A percentile compares a stretch with the other conserved stretches of the same genome.
phyloP scores from a whole-genome alignment of 1,284 basidiomycete species.

The Erythrobasidium hasegawianum region DNA sequence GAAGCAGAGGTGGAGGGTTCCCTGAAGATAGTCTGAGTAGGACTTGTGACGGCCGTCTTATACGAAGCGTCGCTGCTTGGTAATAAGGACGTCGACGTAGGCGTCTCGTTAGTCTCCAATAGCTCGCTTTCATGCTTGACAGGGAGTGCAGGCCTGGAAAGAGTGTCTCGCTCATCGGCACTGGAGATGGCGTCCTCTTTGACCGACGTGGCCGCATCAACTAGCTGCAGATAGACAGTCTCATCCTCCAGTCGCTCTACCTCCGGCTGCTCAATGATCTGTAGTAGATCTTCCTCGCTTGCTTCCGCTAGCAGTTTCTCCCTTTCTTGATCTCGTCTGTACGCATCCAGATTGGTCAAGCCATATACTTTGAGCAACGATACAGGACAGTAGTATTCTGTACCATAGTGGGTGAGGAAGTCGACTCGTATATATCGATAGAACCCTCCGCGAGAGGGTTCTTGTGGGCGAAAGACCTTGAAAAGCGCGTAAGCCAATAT shows the following conservation, averaged over 20 bases:
- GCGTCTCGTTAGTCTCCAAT: too few relatives aligned
- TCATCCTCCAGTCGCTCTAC: neutral
- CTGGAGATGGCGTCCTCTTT: too few relatives aligned
- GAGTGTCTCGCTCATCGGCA: too few relatives aligned
- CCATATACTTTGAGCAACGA: slow-evolving; percentile 91
- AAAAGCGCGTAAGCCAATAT: neutral
- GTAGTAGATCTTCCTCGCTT: slow-evolving; percentile 43
- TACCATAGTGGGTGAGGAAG: slow-evolving; percentile 91
- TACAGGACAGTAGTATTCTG: slow-evolving; percentile 93
- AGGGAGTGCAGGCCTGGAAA: too few relatives aligned
- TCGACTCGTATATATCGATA: slow-evolving; percentile 92
- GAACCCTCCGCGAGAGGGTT: slow-evolving; percentile 65
- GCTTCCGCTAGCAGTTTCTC: slow-evolving; percentile 54
- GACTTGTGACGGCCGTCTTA: too few relatives aligned
- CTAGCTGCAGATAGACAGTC: slow-evolving; percentile 21
- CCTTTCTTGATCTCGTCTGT: slow-evolving; percentile 56
- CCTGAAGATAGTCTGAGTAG: too few relatives aligned
- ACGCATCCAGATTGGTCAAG: slow-evolving; percentile 92
- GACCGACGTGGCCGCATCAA: slow-evolving; percentile 7
- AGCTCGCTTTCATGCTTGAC: too few relatives aligned
- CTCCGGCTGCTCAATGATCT: slow-evolving; percentile 56
- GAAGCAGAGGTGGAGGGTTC: too few relatives aligned
- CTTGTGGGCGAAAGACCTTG: slow-evolving; percentile 68
- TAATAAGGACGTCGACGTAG: too few relatives aligned
- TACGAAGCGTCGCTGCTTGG: too few relatives aligned